phyloP scores from a whole-genome alignment of 2,329 filamentous ascomycete species.

The Samsoniella hepiali region DNA sequence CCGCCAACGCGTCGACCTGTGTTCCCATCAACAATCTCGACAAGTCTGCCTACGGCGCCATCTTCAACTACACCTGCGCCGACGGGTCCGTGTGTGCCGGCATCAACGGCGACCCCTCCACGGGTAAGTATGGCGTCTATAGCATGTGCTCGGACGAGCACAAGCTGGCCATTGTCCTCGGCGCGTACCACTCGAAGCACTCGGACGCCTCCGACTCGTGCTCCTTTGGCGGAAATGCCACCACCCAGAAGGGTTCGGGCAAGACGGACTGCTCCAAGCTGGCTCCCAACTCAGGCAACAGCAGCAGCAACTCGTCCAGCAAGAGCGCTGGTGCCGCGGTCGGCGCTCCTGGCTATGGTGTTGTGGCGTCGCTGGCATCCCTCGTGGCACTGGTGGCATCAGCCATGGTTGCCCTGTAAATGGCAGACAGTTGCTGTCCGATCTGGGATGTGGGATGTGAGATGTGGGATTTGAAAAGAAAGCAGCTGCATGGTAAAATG shows the following conservation, averaged over 20 bases:
- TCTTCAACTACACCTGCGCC: conserved; percentile 20
- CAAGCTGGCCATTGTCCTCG: conserved; percentile 61
- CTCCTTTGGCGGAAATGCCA: conserved; percentile 66
- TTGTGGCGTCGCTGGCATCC: conserved; percentile 42
- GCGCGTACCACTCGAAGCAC: conserved; percentile 51
- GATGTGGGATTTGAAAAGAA: neutral
- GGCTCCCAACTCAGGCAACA: conserved; percentile 20
- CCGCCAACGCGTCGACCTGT: conserved; percentile 72
- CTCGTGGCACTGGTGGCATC: conserved; percentile 39
- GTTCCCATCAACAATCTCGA: conserved; percentile 57
- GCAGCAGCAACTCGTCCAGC: conserved; percentile 21
- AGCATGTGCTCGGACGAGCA: conserved; percentile 69
- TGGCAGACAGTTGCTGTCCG: neutral
- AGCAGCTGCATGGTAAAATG: neutral
- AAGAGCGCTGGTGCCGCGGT: conserved; percentile 31
- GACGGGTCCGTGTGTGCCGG: conserved; percentile 2
- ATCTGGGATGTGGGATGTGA: neutral
- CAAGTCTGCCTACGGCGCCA: conserved; percentile 54
- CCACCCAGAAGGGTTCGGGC: conserved; percentile 46
- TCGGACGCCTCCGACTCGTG: conserved; percentile 58
- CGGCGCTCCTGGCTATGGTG: conserved; percentile 30
- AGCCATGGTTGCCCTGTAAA: conserved; percentile 53
- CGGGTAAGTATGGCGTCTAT: conserved; percentile 70
- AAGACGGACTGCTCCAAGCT: conserved; percentile 50
- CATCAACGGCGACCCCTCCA: conserved; percentile 16